phyloP scores from a whole-genome alignment of 257 asterid genomes.

The Mitragyna speciosa region DNA sequence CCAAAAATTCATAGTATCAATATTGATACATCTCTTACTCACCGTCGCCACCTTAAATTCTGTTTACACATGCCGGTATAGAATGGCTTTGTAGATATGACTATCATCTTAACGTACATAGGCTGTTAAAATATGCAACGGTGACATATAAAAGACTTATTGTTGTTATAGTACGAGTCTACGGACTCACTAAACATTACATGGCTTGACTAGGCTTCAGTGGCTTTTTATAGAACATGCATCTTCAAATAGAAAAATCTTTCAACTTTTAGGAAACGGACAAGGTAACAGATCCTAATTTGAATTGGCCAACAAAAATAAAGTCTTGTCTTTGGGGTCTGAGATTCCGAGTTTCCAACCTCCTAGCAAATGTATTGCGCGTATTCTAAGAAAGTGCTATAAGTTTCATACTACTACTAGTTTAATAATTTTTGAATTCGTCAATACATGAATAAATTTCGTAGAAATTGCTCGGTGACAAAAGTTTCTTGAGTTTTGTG shows the following conservation, averaged over 20 bases:
- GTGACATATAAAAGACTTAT: too few species aligned
- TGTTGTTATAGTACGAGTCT: too few species aligned
- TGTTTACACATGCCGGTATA: too few species aligned
- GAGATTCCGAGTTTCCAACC: neutral
- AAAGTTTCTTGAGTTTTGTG: too few species aligned
- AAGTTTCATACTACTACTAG: neutral
- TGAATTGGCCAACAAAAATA: neutral
- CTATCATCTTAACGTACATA: too few species aligned
- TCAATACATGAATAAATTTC: neutral
- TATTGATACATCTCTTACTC: too few species aligned
- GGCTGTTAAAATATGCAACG: too few species aligned
- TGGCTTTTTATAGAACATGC: neutral
- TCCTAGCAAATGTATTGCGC: neutral
- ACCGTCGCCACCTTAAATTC: too few species aligned
- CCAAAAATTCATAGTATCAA: too few species aligned
- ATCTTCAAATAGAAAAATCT: too few species aligned
- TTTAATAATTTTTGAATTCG: neutral
- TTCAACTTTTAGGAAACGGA: neutral
- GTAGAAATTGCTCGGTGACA: neutral
- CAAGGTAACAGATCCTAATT: neutral
- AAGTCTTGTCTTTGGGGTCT: neutral
- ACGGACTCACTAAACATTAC: neutral
- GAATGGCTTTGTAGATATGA: too few species aligned
- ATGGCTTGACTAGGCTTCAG: neutral
- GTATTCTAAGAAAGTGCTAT: too few species aligned